Base-by-base conservation (phyloP, 2,329 filamentous ascomycete species). In the Tolypocladium nubicola region DNA sequence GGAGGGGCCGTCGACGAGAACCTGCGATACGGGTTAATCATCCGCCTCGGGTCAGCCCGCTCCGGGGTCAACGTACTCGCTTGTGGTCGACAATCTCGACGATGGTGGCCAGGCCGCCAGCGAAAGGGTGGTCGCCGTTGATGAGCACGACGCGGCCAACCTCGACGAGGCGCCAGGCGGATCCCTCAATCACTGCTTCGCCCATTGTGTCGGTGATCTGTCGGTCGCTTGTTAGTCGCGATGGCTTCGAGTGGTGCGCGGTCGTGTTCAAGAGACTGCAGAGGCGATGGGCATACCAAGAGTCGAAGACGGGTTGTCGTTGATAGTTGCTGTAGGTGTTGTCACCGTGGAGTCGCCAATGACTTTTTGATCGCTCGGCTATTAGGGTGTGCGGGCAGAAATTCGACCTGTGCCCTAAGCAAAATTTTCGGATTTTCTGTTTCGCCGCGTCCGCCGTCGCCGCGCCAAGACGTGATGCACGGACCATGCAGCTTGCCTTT, bases 71-170 rank as follows among this genome's bases (percentile, higher is more conserved):
- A 90, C 94, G 76, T 96, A 99, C 94, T 81, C 94, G 91, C 86
- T 96, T 97, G 88, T 99, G 93, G 82, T 99, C 94, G 81, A 99
- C 94, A 79, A 99, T 97, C 87, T 99, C 93, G 79, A 96, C 91
- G 73, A 99, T 93, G 71, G 87, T 82, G 72, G 92, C 95, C 71
- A 97, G 85, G 76, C 89, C 89, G 81, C 92, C 92, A 68, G 82
- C 80, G 81, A 80, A 89, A 70, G 87, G 86, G 73, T 91, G 88
- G 74, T 84, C 80, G 71, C 77, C 78, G 78, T 90, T 88, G 81
- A 97, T 87, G 77, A 96, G 86, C 76, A 96, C 88, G 74, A 99
- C 86, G 76, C 94, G 91, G 86, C 94, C 94, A 78, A 97, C 90
- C 87, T 99, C 92, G 77, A 99, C 92, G 79, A 91, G 84, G 83